Percentiles rank a stretch among this genome's conserved stretches.
Conservation (phyloP, 139 green algal genomes). For the Gonium pectorale region DNA sequence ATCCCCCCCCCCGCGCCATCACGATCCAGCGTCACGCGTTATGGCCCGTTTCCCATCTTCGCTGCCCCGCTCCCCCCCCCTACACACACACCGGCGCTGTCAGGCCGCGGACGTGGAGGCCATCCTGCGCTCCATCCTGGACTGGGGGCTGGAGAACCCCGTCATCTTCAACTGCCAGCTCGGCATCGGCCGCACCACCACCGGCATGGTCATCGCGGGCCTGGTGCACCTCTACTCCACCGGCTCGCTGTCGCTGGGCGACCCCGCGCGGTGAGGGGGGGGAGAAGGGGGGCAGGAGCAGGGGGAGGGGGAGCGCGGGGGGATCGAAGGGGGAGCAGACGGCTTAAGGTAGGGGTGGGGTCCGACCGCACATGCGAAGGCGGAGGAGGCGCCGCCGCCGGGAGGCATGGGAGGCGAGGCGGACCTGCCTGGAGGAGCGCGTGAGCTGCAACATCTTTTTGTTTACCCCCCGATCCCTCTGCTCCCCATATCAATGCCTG, state of each 20-base stretch:
- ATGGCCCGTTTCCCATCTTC: not conserved
- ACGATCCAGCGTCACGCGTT: too few species aligned
- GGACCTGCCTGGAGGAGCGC: too few species aligned
- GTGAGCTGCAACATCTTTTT: too few species aligned
- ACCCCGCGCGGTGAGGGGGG: not conserved
- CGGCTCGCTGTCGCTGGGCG: not conserved
- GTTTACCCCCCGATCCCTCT: too few species aligned
- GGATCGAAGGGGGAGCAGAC: too few species aligned
- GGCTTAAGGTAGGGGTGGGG: too few species aligned
- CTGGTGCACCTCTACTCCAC: constrained; percentile 80
- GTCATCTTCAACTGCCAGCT: constrained; percentile 95
- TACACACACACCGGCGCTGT: not conserved
- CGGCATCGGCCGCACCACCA: constrained; percentile 92
- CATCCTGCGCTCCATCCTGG: constrained; percentile 57
- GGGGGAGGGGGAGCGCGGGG: not conserved
- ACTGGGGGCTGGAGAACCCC: constrained; percentile 53
- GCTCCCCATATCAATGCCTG: too few species aligned
- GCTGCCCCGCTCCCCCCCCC: not conserved
- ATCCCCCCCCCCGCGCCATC: too few species aligned
- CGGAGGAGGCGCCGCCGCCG: too few species aligned
- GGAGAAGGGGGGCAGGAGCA: not conserved
- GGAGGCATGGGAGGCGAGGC: not conserved
- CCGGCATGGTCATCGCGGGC: constrained; percentile 88
- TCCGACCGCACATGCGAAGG: too few species aligned
- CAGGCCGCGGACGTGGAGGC: constrained; percentile 74